Evolutionary conservation across 768 basidiomycete species (phyloP).

Genomic region (Phanerochaete carnosa): DNA sequence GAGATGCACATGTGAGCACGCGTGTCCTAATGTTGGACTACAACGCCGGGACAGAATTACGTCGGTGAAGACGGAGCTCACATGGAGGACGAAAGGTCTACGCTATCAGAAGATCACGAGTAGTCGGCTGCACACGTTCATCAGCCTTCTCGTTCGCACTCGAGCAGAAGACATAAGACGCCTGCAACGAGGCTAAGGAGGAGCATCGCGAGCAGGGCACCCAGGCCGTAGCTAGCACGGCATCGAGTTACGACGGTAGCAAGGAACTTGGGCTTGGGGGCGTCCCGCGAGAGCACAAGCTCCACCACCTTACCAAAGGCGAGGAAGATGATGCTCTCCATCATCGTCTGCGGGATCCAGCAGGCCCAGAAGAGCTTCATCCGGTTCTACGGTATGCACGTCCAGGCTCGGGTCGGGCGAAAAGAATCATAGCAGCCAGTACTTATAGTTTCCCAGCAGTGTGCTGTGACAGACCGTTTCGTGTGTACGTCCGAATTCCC

Average conservation of each 20-base stretch:
- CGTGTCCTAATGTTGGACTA: neutral
- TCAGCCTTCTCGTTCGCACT: neutral
- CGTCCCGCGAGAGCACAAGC: neutral
- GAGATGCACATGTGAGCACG: neutral
- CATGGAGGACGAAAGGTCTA: neutral
- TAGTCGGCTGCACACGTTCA: neutral
- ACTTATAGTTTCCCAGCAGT: too few species aligned
- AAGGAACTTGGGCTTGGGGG: neutral
- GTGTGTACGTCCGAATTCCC: too few species aligned
- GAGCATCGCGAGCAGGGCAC: neutral
- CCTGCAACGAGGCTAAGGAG: neutral
- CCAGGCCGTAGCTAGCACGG: too few species aligned
- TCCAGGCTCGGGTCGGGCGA: neutral
- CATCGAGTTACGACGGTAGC: neutral
- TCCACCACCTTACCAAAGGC: neutral
- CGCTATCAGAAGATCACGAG: neutral
- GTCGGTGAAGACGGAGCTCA: neutral
- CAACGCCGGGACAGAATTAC: neutral
- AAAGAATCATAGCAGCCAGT: too few species aligned
- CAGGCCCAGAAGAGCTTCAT: neutral
- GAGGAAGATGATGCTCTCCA: neutral
- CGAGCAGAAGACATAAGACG: neutral
- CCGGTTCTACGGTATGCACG: neutral
- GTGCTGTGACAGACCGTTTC: too few species aligned
- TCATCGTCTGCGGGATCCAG: neutral